Conservation (phyloP, 768 basidiomycete genomes). For the Leccinum variicolor region DNA sequence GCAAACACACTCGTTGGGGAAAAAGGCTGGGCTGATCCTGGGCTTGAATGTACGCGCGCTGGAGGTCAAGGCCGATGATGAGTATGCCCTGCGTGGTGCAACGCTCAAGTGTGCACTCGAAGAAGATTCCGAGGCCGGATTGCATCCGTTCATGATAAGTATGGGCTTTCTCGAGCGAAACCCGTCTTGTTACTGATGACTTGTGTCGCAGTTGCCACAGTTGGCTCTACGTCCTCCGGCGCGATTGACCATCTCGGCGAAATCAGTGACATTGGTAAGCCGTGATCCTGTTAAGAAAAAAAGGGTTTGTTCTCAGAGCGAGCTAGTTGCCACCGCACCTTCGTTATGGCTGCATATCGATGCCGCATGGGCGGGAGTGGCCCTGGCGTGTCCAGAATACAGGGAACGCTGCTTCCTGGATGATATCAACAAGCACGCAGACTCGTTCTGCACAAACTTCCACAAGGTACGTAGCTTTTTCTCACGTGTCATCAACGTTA, state of each 20-base stretch:
- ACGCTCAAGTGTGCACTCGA: slow-evolving; percentile 57
- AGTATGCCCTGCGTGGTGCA: slow-evolving; percentile 65
- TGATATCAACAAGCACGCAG: slow-evolving; percentile 70
- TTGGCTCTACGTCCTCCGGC: slow-evolving; percentile 92
- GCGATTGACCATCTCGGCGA: slow-evolving; percentile 80
- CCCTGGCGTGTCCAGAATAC: slow-evolving; percentile 76
- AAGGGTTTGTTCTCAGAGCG: neutral
- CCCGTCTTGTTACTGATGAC: neutral
- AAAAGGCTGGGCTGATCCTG: slow-evolving; percentile 76
- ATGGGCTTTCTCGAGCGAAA: neutral
- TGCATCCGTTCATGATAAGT: slow-evolving; percentile 83
- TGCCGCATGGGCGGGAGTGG: slow-evolving; percentile 88
- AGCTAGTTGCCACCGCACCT: slow-evolving; percentile 57
- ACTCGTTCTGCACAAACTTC: slow-evolving; percentile 87
- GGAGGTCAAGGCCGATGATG: slow-evolving; percentile 60
- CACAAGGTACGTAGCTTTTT: slow-evolving; percentile 62
- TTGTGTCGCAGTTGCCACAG: slow-evolving; percentile 65
- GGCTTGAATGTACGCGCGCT: slow-evolving; percentile 72
- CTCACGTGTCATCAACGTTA: neutral
- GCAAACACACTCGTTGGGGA: slow-evolving; percentile 85
- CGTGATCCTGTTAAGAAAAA: neutral
- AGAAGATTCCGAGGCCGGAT: slow-evolving; percentile 57
- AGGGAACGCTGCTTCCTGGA: slow-evolving; percentile 57
- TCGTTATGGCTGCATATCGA: slow-evolving; percentile 89
- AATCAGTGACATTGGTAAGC: slow-evolving; percentile 65